Base-by-base conservation (phyloP, 75 land plant species). In the Picea glauca region DNA sequence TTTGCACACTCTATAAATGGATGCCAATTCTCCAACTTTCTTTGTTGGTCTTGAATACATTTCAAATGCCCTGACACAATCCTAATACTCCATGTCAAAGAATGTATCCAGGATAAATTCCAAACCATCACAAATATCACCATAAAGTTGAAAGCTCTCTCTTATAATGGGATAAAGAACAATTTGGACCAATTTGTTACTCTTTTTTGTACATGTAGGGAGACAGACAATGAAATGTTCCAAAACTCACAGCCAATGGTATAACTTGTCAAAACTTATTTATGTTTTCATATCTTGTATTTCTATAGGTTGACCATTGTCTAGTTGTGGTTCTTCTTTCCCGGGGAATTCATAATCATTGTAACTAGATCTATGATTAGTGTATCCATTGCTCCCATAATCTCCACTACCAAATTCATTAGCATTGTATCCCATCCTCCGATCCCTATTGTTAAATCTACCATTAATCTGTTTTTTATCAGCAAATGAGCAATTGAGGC, bases 61-160 rank as follows among this genome's bases (percentile, higher is more conserved):
- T 61, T 93, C 94, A 73, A 90, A 96, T 0, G 87, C 89, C 77
- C 89, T 92, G 21, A 79, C 87, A 63, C 91, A 86, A 56, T 90
- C 91, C 13, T 72, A 67, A 70, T 92, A 89, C 62, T 92, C 96
- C 99, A 96, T 93, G 23, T 96, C 96, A 56, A 86, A 87, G 74
- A 96, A 96, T 35, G 77, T 85, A 65, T 96, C 99, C 6, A 96
- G 86, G 67, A 96, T 76, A 3, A 91, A 76, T 6, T 90, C 87
- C 73, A 92, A 68, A 3, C 87, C 80, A 32, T 92, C 94, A 57
- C 89, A 83, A 6, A 93, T 79, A n/a, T 96, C 96, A 0, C 26
- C 26, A 26, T 26, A 26, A 26, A 26, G 0, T 26, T 26, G 26
- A 26, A 93, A 90, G 82, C 96, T 96, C 81, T 96, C 99, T 67